Conservation (phyloP, 2,329 filamentous ascomycete genomes). For the Grosmannia clavigera region DNA sequence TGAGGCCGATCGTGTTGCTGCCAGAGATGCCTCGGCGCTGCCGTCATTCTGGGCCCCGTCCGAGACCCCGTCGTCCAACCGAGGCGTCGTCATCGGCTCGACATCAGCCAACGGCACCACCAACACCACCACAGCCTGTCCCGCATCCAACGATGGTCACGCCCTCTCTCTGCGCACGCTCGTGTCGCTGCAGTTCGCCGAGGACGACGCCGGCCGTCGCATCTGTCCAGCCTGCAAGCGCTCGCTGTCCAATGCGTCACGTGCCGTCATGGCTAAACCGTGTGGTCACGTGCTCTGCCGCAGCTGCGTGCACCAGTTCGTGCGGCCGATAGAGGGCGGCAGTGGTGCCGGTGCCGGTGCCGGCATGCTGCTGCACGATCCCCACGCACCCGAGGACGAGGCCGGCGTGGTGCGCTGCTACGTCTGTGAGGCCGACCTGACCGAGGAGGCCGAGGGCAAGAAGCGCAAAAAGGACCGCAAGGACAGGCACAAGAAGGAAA, state of each 20-base stretch:
- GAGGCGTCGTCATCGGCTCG: slow-evolving; percentile 27
- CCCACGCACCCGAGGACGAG: slow-evolving; percentile 39
- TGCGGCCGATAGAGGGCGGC: slow-evolving; percentile 40
- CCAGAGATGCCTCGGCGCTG: slow-evolving; percentile 48
- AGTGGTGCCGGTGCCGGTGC: slow-evolving; percentile 9
- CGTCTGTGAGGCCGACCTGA: slow-evolving; percentile 75
- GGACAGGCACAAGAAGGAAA: slow-evolving; percentile 30
- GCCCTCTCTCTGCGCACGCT: slow-evolving; percentile 66
- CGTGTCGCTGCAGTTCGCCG: slow-evolving; percentile 61
- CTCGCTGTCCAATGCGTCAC: slow-evolving; percentile 66
- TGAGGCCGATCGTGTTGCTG: slow-evolving; percentile 56
- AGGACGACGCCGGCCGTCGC: slow-evolving; percentile 18
- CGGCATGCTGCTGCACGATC: slow-evolving; percentile 27
- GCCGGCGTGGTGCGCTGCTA: slow-evolving; percentile 55
- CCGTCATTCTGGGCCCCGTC: slow-evolving; percentile 92
- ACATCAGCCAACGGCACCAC: not conserved
- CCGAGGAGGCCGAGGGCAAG: slow-evolving; percentile 18
- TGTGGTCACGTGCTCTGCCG: slow-evolving; percentile 90
- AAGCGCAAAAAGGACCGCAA: slow-evolving; percentile 24
- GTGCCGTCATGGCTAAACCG: slow-evolving; percentile 70
- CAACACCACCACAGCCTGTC: not conserved
- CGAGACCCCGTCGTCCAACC: slow-evolving; percentile 56
- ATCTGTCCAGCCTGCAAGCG: slow-evolving; percentile 82
- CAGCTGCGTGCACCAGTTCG: slow-evolving; percentile 72
- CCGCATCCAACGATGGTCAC: slow-evolving; percentile 36